These are phyloP conservation scores for Tuber brumale DNA, from an alignment of 495 filamentous ascomycete genomes.

Conservation along the genomic window DNA sequence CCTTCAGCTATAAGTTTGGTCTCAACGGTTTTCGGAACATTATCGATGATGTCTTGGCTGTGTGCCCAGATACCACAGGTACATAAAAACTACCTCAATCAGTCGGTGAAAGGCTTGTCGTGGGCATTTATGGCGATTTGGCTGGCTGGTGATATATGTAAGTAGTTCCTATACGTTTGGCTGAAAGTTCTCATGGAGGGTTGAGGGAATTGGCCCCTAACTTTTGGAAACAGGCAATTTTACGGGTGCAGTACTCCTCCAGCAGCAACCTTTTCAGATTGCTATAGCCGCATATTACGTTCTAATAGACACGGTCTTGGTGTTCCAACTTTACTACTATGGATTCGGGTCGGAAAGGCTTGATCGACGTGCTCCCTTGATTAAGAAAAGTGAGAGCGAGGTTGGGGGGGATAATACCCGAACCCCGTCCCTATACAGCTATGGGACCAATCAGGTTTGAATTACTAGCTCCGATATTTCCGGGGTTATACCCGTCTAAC, in stretches of 20 bases:
- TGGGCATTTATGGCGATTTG: conserved; percentile 65
- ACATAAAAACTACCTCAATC: conserved; percentile 60
- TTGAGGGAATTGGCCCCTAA: conserved; percentile 4
- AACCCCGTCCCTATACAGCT: background rate
- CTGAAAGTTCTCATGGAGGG: background rate
- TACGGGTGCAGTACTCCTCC: conserved; percentile 58
- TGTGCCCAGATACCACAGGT: conserved; percentile 72
- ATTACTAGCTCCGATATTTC: background rate
- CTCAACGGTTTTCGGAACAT: conserved; percentile 58
- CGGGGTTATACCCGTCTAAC: background rate
- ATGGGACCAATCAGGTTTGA: background rate
- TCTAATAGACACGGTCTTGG: conserved; percentile 57
- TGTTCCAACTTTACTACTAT: conserved; percentile 65
- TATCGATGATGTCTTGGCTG: conserved; percentile 67
- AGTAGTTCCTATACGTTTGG: background rate
- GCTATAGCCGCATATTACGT: conserved; percentile 64
- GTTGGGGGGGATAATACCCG: conserved; percentile 34
- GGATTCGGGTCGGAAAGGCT: conserved; percentile 22
- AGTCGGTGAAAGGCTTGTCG: conserved; percentile 62
- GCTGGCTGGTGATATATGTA: conserved; percentile 60
- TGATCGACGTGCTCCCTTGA: background rate
- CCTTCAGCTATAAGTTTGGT: conserved; percentile 47
- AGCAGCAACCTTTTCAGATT: conserved; percentile 65
- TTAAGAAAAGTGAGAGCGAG: conserved; percentile 28
- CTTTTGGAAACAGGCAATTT: conserved; percentile 47